Conservation (phyloP, 257 asterid species). For the Rauvolfia tetraphylla region DNA sequence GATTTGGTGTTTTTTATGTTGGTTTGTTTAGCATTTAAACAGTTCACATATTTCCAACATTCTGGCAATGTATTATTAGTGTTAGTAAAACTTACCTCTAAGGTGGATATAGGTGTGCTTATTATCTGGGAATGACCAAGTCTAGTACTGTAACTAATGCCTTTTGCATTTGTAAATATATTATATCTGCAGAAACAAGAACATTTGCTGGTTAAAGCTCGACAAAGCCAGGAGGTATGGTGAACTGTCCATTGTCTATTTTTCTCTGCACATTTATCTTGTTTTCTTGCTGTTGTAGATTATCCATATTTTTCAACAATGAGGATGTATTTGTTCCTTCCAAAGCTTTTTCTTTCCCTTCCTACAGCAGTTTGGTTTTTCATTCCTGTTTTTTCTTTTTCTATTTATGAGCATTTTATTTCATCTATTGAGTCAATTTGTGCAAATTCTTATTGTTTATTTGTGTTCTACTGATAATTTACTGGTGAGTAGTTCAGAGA, state of each 20-base stretch:
- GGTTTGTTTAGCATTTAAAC: not conserved
- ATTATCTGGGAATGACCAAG: not conserved
- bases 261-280: constrained; percentile 1
- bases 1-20: not conserved
- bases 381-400: not conserved
- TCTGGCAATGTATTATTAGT: not conserved
- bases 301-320: not conserved
- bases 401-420: not conserved
- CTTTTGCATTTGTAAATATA: not conserved
- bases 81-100: not conserved
- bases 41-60: not conserved
- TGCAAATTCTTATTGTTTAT: not conserved
- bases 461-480: not conserved
- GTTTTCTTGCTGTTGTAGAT: not conserved
- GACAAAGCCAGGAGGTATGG: constrained; percentile 69
- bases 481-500: not conserved
- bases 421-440: not conserved
- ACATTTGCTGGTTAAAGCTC: constrained; percentile 59
- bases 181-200: constrained; percentile 61
- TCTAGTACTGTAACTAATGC: not conserved
- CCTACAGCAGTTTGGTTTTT: too few species aligned
- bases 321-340: not conserved
- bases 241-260: constrained; percentile 10
- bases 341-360: not conserved
- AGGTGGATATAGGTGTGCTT: not conserved